phyloP scores from a whole-genome alignment of 768 basidiomycete species.

The Hysterangium stoloniferum region DNA sequence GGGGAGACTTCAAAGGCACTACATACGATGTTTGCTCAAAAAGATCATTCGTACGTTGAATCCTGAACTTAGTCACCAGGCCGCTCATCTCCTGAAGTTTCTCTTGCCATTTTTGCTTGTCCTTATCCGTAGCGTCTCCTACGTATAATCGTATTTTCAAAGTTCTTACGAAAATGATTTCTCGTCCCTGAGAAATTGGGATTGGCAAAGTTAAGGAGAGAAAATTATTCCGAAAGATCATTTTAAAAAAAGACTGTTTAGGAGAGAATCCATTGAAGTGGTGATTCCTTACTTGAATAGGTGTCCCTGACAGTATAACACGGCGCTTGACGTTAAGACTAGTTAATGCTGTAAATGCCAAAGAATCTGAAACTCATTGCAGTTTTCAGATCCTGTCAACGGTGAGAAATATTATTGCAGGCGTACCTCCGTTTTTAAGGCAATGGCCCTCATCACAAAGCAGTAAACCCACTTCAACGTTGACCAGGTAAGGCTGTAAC shows the following conservation, averaged over 20 bases:
- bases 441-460: slow-evolving; percentile 97
- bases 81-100: slow-evolving; percentile 87
- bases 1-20: slow-evolving; percentile 1
- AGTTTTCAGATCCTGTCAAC: slow-evolving; percentile 2
- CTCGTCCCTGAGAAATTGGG: slow-evolving; percentile 84
- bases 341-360: slow-evolving; percentile 81
- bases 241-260: slow-evolving; percentile 43
- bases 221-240: slow-evolving; percentile 91
- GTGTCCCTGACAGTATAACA: slow-evolving; percentile 91
- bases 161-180: slow-evolving; percentile 91
- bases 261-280: slow-evolving; percentile 9
- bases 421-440: slow-evolving; percentile 85
- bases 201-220: slow-evolving; percentile 87
- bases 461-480: slow-evolving; percentile 81
- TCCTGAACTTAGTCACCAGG: slow-evolving; percentile 89
- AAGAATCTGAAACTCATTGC: slow-evolving; percentile 51
- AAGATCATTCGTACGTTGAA: slow-evolving; percentile 87
- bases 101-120: slow-evolving; percentile 76
- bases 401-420: slow-evolving; percentile 17
- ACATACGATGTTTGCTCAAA: slow-evolving; percentile 87
- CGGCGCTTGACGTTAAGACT: slow-evolving; percentile 79
- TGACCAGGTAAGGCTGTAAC: slow-evolving; percentile 64
- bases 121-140: slow-evolving; percentile 75
- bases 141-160: slow-evolving; percentile 83
- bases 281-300: slow-evolving; percentile 57